These are phyloP conservation scores for Fraxinus xanthoxyloides DNA, from an alignment of 305 asterid species.

Conservation along the genomic window DNA sequence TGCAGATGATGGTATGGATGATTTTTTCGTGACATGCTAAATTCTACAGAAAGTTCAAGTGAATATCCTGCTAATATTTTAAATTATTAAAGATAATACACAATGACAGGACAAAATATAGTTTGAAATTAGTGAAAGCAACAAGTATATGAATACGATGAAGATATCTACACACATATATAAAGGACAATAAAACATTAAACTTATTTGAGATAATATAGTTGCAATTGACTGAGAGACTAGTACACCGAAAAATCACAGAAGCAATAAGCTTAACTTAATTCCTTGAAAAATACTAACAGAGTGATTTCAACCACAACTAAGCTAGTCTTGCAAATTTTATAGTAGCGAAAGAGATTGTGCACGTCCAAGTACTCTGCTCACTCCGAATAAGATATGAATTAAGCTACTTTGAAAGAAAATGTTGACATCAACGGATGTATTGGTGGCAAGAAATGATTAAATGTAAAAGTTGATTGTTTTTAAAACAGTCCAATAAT, in stretches of 20 bases:
- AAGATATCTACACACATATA: neutral
- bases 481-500: neutral
- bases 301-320: neutral
- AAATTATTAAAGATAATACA: neutral
- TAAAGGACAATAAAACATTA: neutral
- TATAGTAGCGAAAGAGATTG: neutral
- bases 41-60: constrained; percentile 5
- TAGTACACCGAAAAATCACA: neutral
- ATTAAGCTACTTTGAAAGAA: neutral
- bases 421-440: neutral
- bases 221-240: neutral
- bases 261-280: constrained; percentile 11
- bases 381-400: neutral
- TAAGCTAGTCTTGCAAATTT: neutral
- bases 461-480: neutral
- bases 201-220: neutral
- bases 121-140: constrained; percentile 4
- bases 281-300: neutral
- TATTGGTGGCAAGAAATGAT: neutral
- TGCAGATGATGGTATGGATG: neutral
- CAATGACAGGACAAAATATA: neutral
- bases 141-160: neutral
- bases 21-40: neutral
- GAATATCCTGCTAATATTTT: constrained; percentile 1
- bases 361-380: neutral